phyloP scores from a whole-genome alignment of 192 early-diverging fungal genomes.

The Chytriomyces hyalinus region DNA sequence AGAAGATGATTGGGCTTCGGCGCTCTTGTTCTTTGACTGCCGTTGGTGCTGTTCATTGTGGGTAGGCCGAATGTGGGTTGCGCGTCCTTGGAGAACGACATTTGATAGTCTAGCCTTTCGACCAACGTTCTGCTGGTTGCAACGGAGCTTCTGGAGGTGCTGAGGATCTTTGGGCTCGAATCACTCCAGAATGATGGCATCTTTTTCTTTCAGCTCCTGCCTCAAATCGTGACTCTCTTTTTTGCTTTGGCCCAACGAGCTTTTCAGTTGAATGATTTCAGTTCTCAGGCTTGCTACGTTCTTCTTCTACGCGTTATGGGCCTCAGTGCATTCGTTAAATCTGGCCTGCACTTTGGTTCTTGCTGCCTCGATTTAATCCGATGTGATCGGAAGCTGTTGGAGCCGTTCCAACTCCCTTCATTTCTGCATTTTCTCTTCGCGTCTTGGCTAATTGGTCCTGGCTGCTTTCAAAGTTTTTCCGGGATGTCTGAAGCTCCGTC shows the following conservation, averaged over 20 bases:
- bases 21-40: not conserved
- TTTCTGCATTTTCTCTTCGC: constrained; percentile 1
- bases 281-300: not conserved
- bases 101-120: too few relatives aligned
- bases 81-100: too few relatives aligned
- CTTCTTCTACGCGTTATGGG: not conserved
- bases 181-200: not conserved
- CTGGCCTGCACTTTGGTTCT: not conserved
- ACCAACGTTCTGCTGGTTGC: too few relatives aligned
- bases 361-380: not conserved
- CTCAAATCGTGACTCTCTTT: not conserved
- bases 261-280: constrained; percentile 3
- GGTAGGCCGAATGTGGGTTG: too few relatives aligned
- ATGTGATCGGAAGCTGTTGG: not conserved
- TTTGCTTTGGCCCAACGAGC: too few relatives aligned
- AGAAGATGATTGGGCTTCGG: not conserved
- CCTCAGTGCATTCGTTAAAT: not conserved
- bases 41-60: not conserved
- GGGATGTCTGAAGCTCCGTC: constrained; percentile 22
- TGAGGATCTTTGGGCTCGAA: too few relatives aligned
- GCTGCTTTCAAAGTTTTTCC: constrained; percentile 5
- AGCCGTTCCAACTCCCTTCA: not conserved
- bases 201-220: not conserved
- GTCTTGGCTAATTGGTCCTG: not conserved
- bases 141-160: too few relatives aligned